Conservation (phyloP, 192 early-diverging fungal genomes). For the Mortierella claussenii region DNA sequence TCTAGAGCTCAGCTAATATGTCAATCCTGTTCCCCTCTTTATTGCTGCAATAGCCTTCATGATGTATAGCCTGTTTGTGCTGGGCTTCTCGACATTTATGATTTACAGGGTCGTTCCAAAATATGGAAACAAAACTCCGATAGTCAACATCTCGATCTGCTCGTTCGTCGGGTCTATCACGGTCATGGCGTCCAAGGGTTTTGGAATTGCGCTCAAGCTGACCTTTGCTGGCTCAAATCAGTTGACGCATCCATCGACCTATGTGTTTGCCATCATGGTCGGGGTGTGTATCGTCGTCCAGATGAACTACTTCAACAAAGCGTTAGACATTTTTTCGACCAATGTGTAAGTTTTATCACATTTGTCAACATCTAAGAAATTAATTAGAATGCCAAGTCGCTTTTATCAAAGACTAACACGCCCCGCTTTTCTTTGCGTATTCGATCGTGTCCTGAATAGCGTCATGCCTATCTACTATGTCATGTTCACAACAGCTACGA, state of each 20-base stretch:
- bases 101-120: conserved; percentile 84
- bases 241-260: conserved; percentile 89
- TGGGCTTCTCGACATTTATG: conserved; percentile 74
- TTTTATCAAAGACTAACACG: too few relatives aligned
- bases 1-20: not conserved
- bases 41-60: conserved; percentile 72
- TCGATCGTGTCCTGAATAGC: conserved; percentile 38
- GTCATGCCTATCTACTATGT: conserved; percentile 96
- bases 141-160: conserved; percentile 96
- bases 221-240: conserved; percentile 95
- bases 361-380: too few relatives aligned
- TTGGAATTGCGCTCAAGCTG: conserved; percentile 91
- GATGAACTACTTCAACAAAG: conserved; percentile 99
- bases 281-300: conserved; percentile 88
- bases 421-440: conserved; percentile 1
- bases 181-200: conserved; percentile 93
- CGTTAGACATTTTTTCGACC: conserved; percentile 91
- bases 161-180: conserved; percentile 95
- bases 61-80: conserved; percentile 77
- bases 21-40: not conserved
- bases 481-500: conserved; percentile 94
- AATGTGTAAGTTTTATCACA: conserved; percentile 68
- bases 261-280: conserved; percentile 85
- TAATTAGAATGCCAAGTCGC: too few relatives aligned
- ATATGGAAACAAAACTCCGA: conserved; percentile 81